A percentile compares a stretch with the other conserved stretches of the same genome.
phyloP scores from a whole-genome alignment of 495 filamentous ascomycete genomes.

The Penicillium coprophilum region DNA sequence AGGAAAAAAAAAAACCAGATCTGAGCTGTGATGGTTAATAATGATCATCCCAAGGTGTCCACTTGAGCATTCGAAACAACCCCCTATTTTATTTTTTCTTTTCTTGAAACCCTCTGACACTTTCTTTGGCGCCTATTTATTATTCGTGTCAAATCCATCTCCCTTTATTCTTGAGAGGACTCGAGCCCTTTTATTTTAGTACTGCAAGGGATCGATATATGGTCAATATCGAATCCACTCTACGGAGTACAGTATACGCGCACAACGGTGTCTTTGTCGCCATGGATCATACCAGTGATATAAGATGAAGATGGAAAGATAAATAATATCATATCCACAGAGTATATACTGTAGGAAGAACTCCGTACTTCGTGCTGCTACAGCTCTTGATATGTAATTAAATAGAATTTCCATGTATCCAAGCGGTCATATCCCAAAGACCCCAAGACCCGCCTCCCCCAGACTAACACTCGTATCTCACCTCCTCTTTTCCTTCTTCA shows the following conservation, averaged over 20 bases:
- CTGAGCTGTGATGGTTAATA: conserved; percentile 5
- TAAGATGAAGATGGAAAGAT: too few relatives aligned
- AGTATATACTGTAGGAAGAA: too few relatives aligned
- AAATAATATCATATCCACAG: too few relatives aligned
- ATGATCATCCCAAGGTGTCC: conserved; percentile 11
- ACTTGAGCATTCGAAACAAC: conserved; percentile 13
- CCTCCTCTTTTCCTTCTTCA: conserved; percentile 17
- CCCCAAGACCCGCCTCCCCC: conserved; percentile 23
- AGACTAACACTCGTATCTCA: conserved; percentile 25
- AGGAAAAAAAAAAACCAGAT: not conserved
- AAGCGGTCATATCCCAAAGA: conserved; percentile 2
- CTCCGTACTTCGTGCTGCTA: too few relatives aligned
- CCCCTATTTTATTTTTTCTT: conserved; percentile 7
- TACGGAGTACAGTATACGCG: too few relatives aligned
- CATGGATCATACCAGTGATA: too few relatives aligned
- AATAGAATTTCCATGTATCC: not conserved
- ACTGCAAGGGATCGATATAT: too few relatives aligned
- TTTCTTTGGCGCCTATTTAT: not conserved
- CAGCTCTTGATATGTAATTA: conserved; percentile 1
- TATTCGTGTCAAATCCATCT: not conserved
- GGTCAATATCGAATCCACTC: too few relatives aligned
- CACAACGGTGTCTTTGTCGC: too few relatives aligned
- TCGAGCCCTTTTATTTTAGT: conserved; percentile 6
- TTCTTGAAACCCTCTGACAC: conserved; percentile 17
- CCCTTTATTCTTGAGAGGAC: too few relatives aligned